Percentiles rank a stretch among this genome's conserved stretches.
These are phyloP conservation scores for Phaeosphaeria sp. DNA, from an alignment of 2,329 filamentous ascomycete species.

Conservation along the genomic window DNA sequence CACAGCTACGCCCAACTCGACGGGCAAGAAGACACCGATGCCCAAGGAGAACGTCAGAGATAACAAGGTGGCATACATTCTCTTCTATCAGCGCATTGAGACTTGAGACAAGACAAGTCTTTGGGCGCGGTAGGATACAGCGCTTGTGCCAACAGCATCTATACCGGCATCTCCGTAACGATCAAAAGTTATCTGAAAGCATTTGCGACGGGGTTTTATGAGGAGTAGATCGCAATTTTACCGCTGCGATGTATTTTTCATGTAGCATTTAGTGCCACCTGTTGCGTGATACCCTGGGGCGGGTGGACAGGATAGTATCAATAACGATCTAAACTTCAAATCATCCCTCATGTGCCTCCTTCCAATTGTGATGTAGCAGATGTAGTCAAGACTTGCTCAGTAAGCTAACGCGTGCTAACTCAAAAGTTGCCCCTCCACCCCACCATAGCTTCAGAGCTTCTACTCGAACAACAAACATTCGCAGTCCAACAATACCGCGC, in stretches of 20 bases:
- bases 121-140: conserved; percentile 3
- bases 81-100: conserved; percentile 86
- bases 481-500: too few species aligned
- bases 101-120: conserved; percentile 27
- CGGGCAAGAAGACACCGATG: conserved; percentile 61
- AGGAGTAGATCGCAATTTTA: conserved; percentile 5
- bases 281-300: conserved; percentile 19
- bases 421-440: conserved; percentile 22
- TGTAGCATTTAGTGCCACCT: not conserved
- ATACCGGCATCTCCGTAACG: conserved; percentile 1
- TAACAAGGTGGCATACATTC: conserved; percentile 94
- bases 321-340: conserved; percentile 8
- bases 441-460: conserved; percentile 10
- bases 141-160: conserved; percentile 5
- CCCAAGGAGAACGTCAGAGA: conserved; percentile 71
- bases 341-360: not conserved
- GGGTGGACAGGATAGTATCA: conserved; percentile 18
- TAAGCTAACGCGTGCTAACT: conserved; percentile 1
- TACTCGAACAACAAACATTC: not conserved
- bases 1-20: conserved; percentile 59
- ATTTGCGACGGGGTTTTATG: conserved; percentile 13
- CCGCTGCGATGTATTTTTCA: not conserved
- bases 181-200: conserved; percentile 16
- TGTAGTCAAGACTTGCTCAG: not conserved
- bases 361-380: not conserved